These are phyloP conservation scores for Cladophialophora yegresii DNA, from an alignment of 2,329 filamentous ascomycete species.

Conservation along the genomic window DNA sequence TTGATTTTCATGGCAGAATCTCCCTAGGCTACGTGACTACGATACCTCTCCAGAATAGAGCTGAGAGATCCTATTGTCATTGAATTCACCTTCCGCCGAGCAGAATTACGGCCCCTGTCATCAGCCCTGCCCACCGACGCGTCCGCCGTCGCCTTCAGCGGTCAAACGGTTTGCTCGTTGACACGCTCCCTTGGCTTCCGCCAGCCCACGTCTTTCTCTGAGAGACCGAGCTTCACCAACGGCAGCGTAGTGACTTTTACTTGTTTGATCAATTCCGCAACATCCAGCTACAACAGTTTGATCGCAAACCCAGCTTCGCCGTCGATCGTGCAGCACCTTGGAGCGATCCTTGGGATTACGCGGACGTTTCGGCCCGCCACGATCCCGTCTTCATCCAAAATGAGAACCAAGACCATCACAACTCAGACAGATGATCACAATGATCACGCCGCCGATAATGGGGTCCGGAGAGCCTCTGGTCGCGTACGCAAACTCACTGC, in stretches of 20 bases:
- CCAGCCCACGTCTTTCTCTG: slow-evolving; percentile 17
- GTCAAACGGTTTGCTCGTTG: not conserved
- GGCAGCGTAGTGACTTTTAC: slow-evolving; percentile 12
- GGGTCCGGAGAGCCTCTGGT: slow-evolving; percentile 21
- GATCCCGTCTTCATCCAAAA: slow-evolving; percentile 23
- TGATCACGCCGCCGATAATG: not conserved
- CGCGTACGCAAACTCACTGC: slow-evolving; percentile 30
- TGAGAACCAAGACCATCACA: slow-evolving; percentile 17
- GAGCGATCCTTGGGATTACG: slow-evolving; percentile 27
- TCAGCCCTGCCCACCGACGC: not conserved
- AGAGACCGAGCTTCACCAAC: slow-evolving; percentile 2
- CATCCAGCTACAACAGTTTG: slow-evolving; percentile 20
- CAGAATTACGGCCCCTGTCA: not conserved
- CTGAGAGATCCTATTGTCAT: not conserved
- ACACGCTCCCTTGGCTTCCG: slow-evolving; percentile 13
- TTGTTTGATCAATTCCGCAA: slow-evolving; percentile 9
- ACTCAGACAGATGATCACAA: not conserved
- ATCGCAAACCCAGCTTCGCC: slow-evolving; percentile 9
- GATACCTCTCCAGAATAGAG: not conserved
- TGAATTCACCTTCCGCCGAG: not conserved
- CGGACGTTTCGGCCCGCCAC: slow-evolving; percentile 13
- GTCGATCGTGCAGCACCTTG: slow-evolving; percentile 18
- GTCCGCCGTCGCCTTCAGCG: not conserved
- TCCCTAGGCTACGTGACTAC: not conserved
- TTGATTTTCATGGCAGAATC: not conserved